A percentile compares a stretch with the other conserved stretches of the same genome.
Conservation (phyloP, 345 rosid genomes). For the Populus simonii region DNA sequence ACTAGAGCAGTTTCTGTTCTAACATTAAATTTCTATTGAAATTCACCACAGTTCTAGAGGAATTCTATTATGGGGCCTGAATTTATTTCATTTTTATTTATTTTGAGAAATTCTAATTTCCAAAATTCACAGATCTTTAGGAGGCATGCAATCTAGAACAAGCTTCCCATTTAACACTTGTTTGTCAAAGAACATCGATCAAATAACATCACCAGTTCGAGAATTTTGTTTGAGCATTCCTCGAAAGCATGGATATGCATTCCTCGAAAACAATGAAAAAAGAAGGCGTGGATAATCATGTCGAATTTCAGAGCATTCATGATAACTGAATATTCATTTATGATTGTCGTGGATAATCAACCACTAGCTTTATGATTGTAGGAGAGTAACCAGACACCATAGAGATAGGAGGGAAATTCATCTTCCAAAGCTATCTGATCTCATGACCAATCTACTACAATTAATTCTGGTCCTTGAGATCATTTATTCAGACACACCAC, state of each 20-base stretch:
- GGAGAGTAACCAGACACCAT: neutral
- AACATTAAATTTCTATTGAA: neutral
- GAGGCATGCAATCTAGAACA: neutral
- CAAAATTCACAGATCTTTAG: neutral
- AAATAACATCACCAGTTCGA: neutral
- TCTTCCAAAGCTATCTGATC: neutral
- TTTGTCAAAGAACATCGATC: neutral
- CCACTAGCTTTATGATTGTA: neutral
- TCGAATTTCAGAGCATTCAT: neutral
- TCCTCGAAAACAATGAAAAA: too few species aligned
- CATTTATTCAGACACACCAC: neutral
- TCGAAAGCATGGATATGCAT: too few species aligned
- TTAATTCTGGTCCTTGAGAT: neutral
- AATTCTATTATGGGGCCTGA: neutral
- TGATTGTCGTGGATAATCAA: too few species aligned
- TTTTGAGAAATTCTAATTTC: neutral
- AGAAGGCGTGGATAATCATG: neutral
- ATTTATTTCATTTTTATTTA: too few species aligned
- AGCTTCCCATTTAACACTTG: neutral
- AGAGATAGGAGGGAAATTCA: neutral
- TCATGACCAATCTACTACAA: neutral
- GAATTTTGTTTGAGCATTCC: neutral
- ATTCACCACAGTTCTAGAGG: neutral
- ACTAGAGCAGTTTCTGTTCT: conserved; percentile 1
- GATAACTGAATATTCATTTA: neutral